Evolutionary conservation across 257 asterid genomes (phyloP).

Genomic region (Verbascum thapsus): DNA sequence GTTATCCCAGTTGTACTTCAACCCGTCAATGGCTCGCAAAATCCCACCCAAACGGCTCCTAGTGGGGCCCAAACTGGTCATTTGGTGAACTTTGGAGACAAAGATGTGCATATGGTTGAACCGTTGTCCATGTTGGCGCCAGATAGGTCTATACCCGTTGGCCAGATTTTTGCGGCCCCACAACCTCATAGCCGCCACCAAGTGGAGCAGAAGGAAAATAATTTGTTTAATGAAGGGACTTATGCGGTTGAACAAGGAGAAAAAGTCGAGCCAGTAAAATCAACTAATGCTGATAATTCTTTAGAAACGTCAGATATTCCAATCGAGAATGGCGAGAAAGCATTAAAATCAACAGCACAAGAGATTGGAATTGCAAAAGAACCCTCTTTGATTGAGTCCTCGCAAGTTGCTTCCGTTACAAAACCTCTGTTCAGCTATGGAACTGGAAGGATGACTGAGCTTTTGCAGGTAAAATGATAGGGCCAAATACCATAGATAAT

Average conservation of each 20-base stretch:
- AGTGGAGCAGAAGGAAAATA: conserved; percentile 42
- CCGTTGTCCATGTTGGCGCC: conserved; percentile 71
- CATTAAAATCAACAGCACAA: conserved; percentile 40
- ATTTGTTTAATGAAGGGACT: conserved; percentile 26
- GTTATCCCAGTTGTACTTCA: conserved; percentile 66
- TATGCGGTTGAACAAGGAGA: conserved; percentile 35
- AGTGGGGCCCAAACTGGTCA: conserved; percentile 34
- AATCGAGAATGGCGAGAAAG: conserved; percentile 39
- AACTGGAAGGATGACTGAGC: conserved; percentile 88
- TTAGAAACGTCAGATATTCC: conserved; percentile 49
- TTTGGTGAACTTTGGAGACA: conserved; percentile 46
- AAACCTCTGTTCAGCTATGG: conserved; percentile 51
- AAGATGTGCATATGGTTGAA: conserved; percentile 60
- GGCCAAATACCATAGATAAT: too few relatives aligned
- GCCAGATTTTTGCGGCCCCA: conserved; percentile 44
- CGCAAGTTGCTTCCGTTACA: conserved; percentile 38
- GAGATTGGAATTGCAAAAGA: conserved; percentile 35
- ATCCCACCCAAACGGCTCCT: conserved; percentile 30
- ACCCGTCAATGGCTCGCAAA: conserved; percentile 44
- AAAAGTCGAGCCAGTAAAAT: conserved; percentile 34
- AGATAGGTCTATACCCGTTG: conserved; percentile 46
- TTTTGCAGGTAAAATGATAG: conserved; percentile 60
- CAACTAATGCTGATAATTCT: conserved; percentile 33
- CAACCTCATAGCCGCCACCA: conserved; percentile 40
- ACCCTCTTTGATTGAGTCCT: conserved; percentile 35